Evolutionary conservation across 163 green algal genomes (phyloP), one percentile per base, ranked within the genome.

Genomic region (Chlorella variabilis): DNA sequence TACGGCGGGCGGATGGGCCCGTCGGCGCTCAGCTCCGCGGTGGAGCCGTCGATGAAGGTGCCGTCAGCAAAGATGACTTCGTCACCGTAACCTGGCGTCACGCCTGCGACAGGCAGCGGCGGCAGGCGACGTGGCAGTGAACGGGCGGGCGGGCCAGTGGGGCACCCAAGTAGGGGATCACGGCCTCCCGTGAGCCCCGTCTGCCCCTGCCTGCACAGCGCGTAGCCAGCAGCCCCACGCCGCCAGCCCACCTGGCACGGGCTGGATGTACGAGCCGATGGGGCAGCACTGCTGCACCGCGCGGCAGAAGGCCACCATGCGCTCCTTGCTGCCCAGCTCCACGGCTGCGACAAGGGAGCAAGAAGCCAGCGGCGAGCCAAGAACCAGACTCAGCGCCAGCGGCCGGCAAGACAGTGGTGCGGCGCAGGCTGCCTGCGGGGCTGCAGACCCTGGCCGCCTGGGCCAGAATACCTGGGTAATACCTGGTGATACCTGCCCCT

Each of bases 31-130:
- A 98, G 84, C 91, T 99, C 96, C 1, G 91, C 92, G 0, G 96
- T 99, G 82, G 83, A 93, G 49, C 96, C 96, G 75, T 98, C 96
- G 58, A 99, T 96, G 78, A 99, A 99, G 17, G 96, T 98, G 41
- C 96, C 96, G 81, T 98, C 94, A 0, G 95, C 96, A 89, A 99
- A 99, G 38, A 99, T 94, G 3, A 99, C 94, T 76, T 97, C 91
- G 68, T 96, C 92, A 23, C 85, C 91, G 75, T 98, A 98, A 0
- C 96, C 96, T 23, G 94, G 80, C 0, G 95, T 98, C 1, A 90
- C 86, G 23, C 91, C 92, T 96, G 86, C 66, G 70, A 56, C 8
- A 27, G 23, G n/a, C n/a, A n/a, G n/a, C n/a, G n/a, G n/a, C n/a
- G n/a, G n/a, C n/a, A n/a, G n/a, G n/a, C n/a, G n/a, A n/a, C n/a